A percentile compares a stretch with the other conserved stretches of the same genome.
phyloP scores from a whole-genome alignment of 2,329 filamentous ascomycete species.

The Huntiella savannae region DNA sequence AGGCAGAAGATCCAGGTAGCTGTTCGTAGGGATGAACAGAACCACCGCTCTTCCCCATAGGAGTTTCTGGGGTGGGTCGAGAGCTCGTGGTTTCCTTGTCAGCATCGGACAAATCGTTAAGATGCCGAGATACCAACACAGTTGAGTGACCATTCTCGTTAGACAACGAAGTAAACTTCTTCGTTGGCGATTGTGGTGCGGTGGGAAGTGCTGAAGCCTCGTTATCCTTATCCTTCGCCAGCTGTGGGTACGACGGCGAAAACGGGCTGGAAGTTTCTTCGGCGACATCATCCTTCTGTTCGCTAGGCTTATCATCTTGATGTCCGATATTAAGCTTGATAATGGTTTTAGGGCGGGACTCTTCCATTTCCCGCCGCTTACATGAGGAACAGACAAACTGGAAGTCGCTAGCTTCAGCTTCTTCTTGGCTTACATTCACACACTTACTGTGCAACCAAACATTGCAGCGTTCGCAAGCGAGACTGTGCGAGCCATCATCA shows the following conservation, averaged over 20 bases:
- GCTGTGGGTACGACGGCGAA: too few species aligned
- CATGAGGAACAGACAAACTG: slow-evolving; percentile 72
- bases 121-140: slow-evolving; percentile 5
- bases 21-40: neutral
- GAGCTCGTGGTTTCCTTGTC: neutral
- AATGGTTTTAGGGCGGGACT: slow-evolving; percentile 26
- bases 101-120: slow-evolving; percentile 2
- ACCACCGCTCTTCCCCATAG: slow-evolving; percentile 2
- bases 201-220: neutral
- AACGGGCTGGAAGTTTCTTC: too few species aligned
- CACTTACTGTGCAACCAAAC: slow-evolving; percentile 97
- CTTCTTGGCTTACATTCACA: slow-evolving; percentile 55
- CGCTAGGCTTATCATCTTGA: slow-evolving; percentile 14
- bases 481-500: slow-evolving; percentile 83
- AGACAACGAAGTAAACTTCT: slow-evolving; percentile 12
- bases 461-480: slow-evolving; percentile 84
- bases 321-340: slow-evolving; percentile 34
- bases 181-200: slow-evolving; percentile 11
- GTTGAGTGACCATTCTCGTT: slow-evolving; percentile 3
- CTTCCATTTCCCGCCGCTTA: slow-evolving; percentile 42
- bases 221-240: neutral
- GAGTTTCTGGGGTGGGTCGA: slow-evolving; percentile 3
- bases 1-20: slow-evolving; percentile 1
- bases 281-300: too few species aligned
- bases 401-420: slow-evolving; percentile 73